A percentile compares a stretch with the other conserved stretches of the same genome.
phyloP scores from a whole-genome alignment of 768 basidiomycete genomes.

The Cystofilobasidium macerans region DNA sequence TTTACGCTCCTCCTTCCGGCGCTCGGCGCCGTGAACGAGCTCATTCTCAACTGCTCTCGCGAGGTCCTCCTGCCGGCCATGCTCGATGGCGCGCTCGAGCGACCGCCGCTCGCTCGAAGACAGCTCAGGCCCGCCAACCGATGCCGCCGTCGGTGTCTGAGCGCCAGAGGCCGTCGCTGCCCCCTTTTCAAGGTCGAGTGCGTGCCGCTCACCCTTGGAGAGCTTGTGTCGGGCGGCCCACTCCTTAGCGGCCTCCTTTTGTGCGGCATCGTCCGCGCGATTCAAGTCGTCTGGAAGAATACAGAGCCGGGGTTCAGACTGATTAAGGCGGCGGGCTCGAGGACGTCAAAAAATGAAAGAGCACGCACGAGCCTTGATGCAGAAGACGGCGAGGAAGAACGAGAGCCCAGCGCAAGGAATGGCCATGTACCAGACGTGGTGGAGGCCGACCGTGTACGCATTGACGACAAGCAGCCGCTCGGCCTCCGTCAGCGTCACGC shows the following conservation, averaged over 20 bases:
- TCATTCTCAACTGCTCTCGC: neutral
- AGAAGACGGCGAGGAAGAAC: conserved; percentile 51
- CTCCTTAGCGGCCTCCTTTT: conserved; percentile 10
- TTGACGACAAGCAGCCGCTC: conserved; percentile 43
- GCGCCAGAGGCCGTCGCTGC: neutral
- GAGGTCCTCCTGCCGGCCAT: neutral
- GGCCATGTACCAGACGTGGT: conserved; percentile 52
- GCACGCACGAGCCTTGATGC: conserved; percentile 46
- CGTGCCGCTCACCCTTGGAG: neutral
- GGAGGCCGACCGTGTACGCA: conserved; percentile 52
- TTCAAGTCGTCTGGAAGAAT: conserved; percentile 1
- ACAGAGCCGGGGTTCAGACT: conserved; percentile 38
- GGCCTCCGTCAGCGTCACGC: conserved; percentile 39
- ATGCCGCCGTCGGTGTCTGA: neutral
- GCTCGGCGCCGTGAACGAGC: neutral
- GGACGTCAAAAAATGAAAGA: conserved; percentile 34
- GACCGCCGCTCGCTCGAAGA: neutral
- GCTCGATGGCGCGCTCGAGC: neutral
- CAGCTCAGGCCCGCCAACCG: neutral
- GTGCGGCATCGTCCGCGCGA: conserved; percentile 12
- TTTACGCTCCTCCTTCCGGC: neutral
- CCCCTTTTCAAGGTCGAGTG: conserved; percentile 5
- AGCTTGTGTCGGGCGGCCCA: conserved; percentile 8
- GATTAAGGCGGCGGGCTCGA: conserved; percentile 40
- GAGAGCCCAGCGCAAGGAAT: conserved; percentile 49